Evolutionary conservation across 2,329 filamentous ascomycete species (phyloP).

Genomic region (Ceratocystis cacaofunesta): DNA sequence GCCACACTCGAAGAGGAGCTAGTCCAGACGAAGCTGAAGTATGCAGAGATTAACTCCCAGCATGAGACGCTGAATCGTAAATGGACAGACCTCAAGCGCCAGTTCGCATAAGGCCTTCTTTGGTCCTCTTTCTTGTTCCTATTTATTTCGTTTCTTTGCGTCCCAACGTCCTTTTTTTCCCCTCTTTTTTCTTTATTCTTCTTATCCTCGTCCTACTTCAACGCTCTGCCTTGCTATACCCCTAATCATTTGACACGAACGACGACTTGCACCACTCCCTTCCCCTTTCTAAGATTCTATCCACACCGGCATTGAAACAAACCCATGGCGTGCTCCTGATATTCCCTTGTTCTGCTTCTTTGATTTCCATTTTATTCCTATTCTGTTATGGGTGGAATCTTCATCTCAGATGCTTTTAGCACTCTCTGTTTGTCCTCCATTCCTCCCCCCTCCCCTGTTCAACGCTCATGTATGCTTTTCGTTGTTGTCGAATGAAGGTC

Average conservation of each 20-base stretch:
- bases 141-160: background rate
- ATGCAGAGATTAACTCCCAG: constrained; percentile 66
- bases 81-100: constrained; percentile 57
- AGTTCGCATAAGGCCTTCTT: constrained; percentile 31
- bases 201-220: background rate
- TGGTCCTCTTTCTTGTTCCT: background rate
- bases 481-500: too few species aligned
- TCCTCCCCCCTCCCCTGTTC: too few species aligned
- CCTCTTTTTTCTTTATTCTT: constrained; percentile 1
- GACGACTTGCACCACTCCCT: background rate
- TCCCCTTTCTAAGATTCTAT: background rate
- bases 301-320: too few species aligned
- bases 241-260: background rate
- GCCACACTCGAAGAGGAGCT: constrained; percentile 82
- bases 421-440: too few species aligned
- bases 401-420: too few species aligned
- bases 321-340: too few species aligned
- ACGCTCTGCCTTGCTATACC: background rate
- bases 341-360: background rate
- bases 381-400: background rate
- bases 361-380: constrained; percentile 3
- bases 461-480: too few species aligned
- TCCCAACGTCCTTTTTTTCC: background rate
- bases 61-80: constrained; percentile 61
- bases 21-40: constrained; percentile 85